Evolutionary conservation across 139 green algal species (phyloP), one percentile per base, ranked within the genome.

Genomic region (Chlorella sp.): DNA sequence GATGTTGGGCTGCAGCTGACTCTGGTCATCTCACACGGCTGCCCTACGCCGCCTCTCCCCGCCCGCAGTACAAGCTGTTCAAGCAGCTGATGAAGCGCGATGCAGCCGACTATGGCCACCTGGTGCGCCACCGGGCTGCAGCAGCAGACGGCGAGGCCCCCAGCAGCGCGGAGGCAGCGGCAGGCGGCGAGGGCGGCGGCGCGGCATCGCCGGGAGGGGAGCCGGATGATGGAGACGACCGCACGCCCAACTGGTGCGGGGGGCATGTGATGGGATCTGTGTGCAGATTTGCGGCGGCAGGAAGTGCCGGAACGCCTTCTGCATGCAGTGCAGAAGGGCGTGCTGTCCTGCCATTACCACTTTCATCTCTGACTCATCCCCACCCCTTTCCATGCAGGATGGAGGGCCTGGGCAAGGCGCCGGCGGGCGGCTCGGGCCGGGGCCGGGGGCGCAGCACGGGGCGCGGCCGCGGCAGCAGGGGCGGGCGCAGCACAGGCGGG

Each of bases 1-100:
- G n/a, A n/a, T n/a, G n/a, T n/a, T n/a, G n/a, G n/a, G n/a, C n/a
- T n/a, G n/a, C n/a, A n/a, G n/a, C n/a, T n/a, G n/a, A n/a, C n/a
- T n/a, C n/a, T n/a, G 11, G 44, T 55, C 7, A 17, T 11, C 44
- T 87, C 47, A 78, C n/a, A 0, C 82, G 80, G 73, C 56, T 69
- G 21, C 56, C n/a, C 34, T 65, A 13, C 5, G 71, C 47, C 34
- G 3, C 44, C 3, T 26, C 28, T 36, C 3, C 47, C 17, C 17
- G 2, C 18, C 30, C 70, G 41, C 74, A 80, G 72, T 26, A 60
- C 51, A 60, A 91, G 86, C 80, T 90, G 28, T 87, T 94, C 67
- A 87, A 89, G 70, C 44, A 79, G 55, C 91, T 94, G 65, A 85
- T 94, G 90, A 85, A 90, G 51, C 62, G 81, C 26, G 91, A 94